Evolutionary conservation across 257 asterid genomes (phyloP).

Genomic region (Datura wrightii): DNA sequence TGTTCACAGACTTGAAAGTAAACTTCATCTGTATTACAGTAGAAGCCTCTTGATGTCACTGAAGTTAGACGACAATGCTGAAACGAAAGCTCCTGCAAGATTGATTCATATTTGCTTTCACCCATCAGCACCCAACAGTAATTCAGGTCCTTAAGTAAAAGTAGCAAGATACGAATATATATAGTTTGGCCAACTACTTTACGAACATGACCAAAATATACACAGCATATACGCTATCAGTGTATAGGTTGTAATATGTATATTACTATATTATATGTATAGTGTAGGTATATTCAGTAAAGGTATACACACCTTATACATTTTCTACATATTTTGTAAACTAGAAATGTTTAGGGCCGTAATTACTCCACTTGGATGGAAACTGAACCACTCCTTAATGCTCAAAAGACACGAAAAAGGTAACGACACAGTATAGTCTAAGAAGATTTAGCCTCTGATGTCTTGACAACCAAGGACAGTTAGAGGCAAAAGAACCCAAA

Average conservation of each 20-base stretch:
- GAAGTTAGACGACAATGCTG: slow-evolving; percentile 73
- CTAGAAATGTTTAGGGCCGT: no score
- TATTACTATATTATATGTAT: no score
- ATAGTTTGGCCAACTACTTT: no score
- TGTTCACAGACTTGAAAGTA: slow-evolving; percentile 11
- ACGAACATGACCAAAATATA: no score
- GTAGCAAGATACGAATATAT: not conserved
- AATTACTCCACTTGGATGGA: not conserved
- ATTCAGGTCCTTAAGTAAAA: not conserved
- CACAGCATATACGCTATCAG: no score
- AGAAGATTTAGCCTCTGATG: not conserved
- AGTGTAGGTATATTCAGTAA: no score
- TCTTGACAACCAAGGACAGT: not conserved
- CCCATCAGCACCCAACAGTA: not conserved
- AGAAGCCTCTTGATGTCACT: slow-evolving; percentile 78
- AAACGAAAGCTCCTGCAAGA: slow-evolving; percentile 70
- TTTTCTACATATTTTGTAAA: no score
- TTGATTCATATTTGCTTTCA: slow-evolving; percentile 10
- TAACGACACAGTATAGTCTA: not conserved
- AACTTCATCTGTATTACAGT: slow-evolving; percentile 47
- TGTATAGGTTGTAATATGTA: no score
- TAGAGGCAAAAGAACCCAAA: not conserved
- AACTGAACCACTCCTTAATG: not conserved
- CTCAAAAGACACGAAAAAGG: not conserved
- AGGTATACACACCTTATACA: no score